Evolutionary conservation across 1,139 yeast genomes (phyloP).

Genomic region (Pichia inconspicua): DNA sequence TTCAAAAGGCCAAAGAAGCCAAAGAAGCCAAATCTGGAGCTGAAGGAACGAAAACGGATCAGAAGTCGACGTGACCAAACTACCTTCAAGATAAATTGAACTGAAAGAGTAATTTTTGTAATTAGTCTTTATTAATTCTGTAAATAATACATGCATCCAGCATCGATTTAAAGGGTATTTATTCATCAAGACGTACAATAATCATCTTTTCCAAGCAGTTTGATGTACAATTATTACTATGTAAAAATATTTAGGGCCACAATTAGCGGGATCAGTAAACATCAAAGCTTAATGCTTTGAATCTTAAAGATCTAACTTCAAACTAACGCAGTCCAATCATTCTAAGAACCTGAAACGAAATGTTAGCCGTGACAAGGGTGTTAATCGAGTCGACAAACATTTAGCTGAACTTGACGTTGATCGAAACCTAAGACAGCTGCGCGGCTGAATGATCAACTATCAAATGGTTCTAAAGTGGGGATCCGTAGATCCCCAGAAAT

Average conservation of each 20-base stretch:
- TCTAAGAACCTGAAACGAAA: conserved; percentile 78
- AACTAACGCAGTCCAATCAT: conserved; percentile 33
- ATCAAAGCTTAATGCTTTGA: conserved; percentile 5
- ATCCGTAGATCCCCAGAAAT: conserved; percentile 23
- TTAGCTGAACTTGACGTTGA: conserved; percentile 42
- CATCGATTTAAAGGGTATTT: no score
- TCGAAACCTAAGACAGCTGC: conserved; percentile 29
- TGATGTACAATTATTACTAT: no score
- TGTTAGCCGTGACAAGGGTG: conserved; percentile 57
- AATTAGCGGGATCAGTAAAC: conserved; percentile 31
- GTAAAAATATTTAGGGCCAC: conserved; percentile 39
- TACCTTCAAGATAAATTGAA: no score
- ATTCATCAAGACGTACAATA: no score
- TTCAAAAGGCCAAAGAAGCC: conserved; percentile 21
- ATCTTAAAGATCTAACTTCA: conserved; percentile 22
- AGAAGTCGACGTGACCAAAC: conserved; percentile 5
- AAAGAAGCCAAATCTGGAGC: conserved; percentile 4
- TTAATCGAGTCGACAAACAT: conserved; percentile 51
- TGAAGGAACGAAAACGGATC: not conserved
- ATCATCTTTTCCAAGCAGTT: no score
- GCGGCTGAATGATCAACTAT: conserved; percentile 25
- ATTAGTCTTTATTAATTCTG: not conserved
- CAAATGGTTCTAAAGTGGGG: conserved; percentile 44
- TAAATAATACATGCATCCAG: not conserved
- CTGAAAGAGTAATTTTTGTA: not conserved